phyloP scores from a whole-genome alignment of 257 asterid species.

The Scutellaria galericulata region DNA sequence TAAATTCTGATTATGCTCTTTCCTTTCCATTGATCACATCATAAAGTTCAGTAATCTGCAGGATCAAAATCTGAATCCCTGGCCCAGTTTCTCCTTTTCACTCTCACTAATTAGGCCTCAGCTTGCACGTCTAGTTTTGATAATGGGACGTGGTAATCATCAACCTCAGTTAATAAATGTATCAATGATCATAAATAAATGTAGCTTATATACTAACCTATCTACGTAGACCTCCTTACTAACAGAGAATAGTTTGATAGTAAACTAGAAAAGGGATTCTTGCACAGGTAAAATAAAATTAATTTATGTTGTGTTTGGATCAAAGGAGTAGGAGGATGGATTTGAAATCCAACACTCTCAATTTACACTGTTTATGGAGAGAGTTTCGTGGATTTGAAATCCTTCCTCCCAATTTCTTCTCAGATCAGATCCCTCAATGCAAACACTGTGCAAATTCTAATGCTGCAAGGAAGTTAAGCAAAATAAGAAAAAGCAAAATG shows the following conservation, averaged over 20 bases:
- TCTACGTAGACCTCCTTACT: neutral
- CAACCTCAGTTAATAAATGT: neutral
- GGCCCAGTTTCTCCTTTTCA: constrained; percentile 12
- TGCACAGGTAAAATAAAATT: neutral
- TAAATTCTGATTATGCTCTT: neutral
- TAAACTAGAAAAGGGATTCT: neutral
- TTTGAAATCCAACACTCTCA: neutral
- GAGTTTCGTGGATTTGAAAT: neutral
- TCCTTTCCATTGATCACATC: neutral
- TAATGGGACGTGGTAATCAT: neutral
- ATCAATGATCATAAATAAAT: neutral
- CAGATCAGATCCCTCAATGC: neutral
- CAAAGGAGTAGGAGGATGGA: neutral
- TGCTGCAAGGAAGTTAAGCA: constrained; percentile 5
- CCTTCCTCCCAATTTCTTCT: neutral
- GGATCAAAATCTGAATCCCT: neutral
- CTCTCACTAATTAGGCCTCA: constrained; percentile 1
- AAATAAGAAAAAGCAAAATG: neutral
- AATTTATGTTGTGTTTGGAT: neutral
- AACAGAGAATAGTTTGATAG: neutral
- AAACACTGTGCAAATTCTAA: neutral
- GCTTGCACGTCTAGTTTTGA: constrained; percentile 1
- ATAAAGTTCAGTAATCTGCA: constrained; percentile 14
- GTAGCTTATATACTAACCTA: neutral
- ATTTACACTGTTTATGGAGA: neutral